Percentiles rank a stretch among this genome's conserved stretches.
Conservation (phyloP, 352 stramenopile species). For the Phytophthora quininea region DNA sequence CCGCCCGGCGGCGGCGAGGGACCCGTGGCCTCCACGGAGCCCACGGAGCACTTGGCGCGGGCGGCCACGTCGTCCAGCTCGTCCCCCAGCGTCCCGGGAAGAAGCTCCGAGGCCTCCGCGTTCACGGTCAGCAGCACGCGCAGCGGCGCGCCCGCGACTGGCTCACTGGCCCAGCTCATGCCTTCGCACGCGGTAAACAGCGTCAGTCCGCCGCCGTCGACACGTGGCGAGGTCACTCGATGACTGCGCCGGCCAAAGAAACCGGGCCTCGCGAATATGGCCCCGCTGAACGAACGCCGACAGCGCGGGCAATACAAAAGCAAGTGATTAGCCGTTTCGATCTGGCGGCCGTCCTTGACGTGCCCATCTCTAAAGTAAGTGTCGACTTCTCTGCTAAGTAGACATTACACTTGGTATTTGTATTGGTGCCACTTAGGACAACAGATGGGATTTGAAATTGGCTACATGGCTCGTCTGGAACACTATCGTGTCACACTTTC, state of each 20-base stretch:
- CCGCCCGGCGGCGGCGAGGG: slow-evolving; percentile 5
- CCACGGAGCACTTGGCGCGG: slow-evolving; percentile 22
- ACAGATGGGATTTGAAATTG: not conserved
- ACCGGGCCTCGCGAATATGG: slow-evolving; percentile 1
- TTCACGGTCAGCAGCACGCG: slow-evolving; percentile 19
- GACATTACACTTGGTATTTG: not conserved
- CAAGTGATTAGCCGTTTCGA: not conserved
- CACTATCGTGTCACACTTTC: not conserved
- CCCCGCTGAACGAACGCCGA: not conserved
- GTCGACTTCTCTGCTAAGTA: not conserved
- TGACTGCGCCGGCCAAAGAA: slow-evolving; percentile 25
- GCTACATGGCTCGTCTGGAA: not conserved
- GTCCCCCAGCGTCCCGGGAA: not conserved
- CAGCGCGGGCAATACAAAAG: not conserved
- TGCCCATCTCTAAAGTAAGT: not conserved
- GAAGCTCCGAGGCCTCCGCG: slow-evolving; percentile 19
- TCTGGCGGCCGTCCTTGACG: not conserved
- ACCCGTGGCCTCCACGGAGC: slow-evolving; percentile 18
- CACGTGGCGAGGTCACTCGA: slow-evolving; percentile 15
- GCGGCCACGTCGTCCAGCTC: slow-evolving; percentile 8
- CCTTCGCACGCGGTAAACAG: slow-evolving; percentile 11
- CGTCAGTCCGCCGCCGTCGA: not conserved
- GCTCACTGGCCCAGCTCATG: slow-evolving; percentile 29
- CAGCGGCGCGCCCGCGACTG: slow-evolving; percentile 12
- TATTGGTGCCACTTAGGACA: not conserved